Evolutionary conservation across 768 basidiomycete species (phyloP), one percentile per base, ranked within the genome.

Genomic region (Boletus bicolor): DNA sequence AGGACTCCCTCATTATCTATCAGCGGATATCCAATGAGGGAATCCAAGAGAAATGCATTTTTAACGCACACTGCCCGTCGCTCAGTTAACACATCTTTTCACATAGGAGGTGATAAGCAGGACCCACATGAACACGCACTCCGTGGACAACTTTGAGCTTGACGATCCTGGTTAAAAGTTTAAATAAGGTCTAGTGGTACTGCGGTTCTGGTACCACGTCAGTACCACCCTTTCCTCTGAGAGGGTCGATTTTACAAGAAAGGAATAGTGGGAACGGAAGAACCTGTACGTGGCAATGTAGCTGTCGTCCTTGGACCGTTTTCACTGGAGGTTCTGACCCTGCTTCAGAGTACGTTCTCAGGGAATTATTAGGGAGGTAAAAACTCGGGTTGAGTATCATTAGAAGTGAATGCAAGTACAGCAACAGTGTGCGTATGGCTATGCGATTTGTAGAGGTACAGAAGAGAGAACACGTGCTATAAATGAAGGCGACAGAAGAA

Each of bases 391-490:
- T 14, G 34, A 44, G 44, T 53, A 39, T 44, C 41, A 68, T 69
- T 67, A 69, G 37, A 37, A 57, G 48, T 58, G 34, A 42, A 28
- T 64, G 57, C 48, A 47, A 43, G 54, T 69, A 67, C 57, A 60
- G 45, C 58, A 56, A 49, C 49, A 41, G 38, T 59, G 50, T 53
- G 55, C 32, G 56, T 64, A 61, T 54, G 56, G 56, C 54, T 52
- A 67, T 59, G 55, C 50, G 38, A 45, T 42, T 54, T 47, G 57
- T 67, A 69, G n/a, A 61, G 62, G 60, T 68, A 68, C 67, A 69
- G 41, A 43, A 48, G 50, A 28, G 6, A 32, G 42, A 44, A 58
- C 28, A 49, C 42, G 54, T 56, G 58, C 36, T 51, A 69, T 58
- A 62, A 69, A 54, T 56, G 57, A 68, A 46, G 49, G 32, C 28